Evolutionary conservation across 169 alveolate genomes (phyloP).

Genomic region (Cyclospora cayetanensis): DNA sequence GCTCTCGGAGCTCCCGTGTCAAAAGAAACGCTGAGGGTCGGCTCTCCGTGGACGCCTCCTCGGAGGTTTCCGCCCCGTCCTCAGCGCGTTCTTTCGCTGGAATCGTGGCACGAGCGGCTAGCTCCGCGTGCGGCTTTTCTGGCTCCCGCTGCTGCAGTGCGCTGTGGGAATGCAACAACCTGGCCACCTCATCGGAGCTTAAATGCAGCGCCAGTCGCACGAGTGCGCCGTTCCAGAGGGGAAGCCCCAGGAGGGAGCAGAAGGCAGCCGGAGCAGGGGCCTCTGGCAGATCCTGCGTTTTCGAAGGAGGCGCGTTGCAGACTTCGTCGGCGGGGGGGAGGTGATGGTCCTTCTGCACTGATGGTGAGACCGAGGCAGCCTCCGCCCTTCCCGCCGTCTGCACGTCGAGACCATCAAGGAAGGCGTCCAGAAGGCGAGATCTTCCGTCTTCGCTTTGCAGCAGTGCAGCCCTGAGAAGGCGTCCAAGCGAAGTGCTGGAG

Average conservation of each 20-base stretch:
- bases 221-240: constrained; percentile 18
- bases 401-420: background rate
- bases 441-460: background rate
- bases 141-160: constrained; percentile 47
- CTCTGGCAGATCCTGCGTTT: background rate
- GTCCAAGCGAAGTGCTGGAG: too few relatives aligned
- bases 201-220: background rate
- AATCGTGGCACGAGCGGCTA: background rate
- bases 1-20: constrained; percentile 27
- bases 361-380: background rate
- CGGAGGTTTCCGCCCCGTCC: background rate
- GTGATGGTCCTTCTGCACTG: background rate
- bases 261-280: constrained; percentile 36
- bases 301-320: background rate
- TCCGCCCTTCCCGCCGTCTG: background rate
- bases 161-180: background rate
- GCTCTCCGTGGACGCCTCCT: background rate
- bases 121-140: background rate
- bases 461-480: constrained; percentile 39
- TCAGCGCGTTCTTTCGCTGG: background rate
- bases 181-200: background rate
- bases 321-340: background rate
- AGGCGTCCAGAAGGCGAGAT: background rate
- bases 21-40: background rate
- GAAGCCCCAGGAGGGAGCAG: background rate